These are phyloP conservation scores for Alternaria sp. DNA, from an alignment of 2,329 filamentous ascomycete species.

Conservation along the genomic window DNA sequence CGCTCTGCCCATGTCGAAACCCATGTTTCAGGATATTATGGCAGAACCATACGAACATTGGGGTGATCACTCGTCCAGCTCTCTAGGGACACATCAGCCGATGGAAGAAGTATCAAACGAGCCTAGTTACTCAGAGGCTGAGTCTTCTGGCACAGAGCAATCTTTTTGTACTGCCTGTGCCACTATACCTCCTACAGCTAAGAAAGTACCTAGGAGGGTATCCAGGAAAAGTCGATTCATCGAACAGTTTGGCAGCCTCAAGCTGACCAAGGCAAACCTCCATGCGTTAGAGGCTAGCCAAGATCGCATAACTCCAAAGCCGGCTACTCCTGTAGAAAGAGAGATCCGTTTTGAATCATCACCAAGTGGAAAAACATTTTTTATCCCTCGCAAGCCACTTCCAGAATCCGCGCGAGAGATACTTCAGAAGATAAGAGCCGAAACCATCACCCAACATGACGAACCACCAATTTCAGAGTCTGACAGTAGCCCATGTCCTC, in stretches of 20 bases:
- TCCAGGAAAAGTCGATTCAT: not conserved
- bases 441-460: not conserved
- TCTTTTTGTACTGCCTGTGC: not conserved
- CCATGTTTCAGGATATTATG: not conserved
- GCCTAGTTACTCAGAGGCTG: not conserved
- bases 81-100: not conserved
- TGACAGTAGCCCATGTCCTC: not conserved
- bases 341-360: not conserved
- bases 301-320: not conserved
- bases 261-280: constrained; percentile 1
- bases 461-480: not conserved
- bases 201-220: not conserved
- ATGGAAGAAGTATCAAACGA: not conserved
- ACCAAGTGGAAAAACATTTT: not conserved
- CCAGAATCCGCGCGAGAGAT: not conserved
- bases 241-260: not conserved
- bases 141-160: not conserved
- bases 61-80: not conserved
- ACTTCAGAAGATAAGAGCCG: not conserved
- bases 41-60: not conserved
- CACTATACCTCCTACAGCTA: not conserved
- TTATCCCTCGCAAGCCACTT: constrained; percentile 1
- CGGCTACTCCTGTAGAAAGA: not conserved
- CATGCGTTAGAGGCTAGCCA: not conserved
- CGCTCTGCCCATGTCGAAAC: not conserved